Base-by-base conservation (phyloP, 2,329 filamentous ascomycete species). In the Botrytis cinerea region DNA sequence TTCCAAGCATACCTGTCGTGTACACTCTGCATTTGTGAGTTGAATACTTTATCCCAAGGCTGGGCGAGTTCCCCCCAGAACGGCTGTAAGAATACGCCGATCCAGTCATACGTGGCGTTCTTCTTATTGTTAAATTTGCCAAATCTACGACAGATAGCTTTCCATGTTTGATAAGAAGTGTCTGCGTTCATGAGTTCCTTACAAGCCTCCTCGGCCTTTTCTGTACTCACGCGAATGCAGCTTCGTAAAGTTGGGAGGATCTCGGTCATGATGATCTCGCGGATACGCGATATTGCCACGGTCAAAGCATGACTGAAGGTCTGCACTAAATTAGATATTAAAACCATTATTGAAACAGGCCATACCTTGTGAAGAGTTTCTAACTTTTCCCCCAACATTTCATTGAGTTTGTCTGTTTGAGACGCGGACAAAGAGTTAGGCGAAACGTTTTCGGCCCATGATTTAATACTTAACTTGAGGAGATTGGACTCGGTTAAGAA, bases 1-100 rank as follows among this genome's bases (percentile, higher is more conserved):
- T 1, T 16, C 8, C 16, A 1, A 43, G 46, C 4, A 22, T 57
- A 68, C 5, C 14, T 7, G 1, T 68, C 35, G 5, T 68, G 64
- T 1, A 57, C 32, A 1, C 2, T 1, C 48, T 43, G 64, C 35
- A 68, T 68, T 22, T 68, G 43, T 0, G 16, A 28, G 2, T 67
- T 67, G 25, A 72, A 67, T 0, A 72, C 61, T 8, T 10, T 22
- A 14, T 72, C 46, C 70, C 70, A 67, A 14, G 61, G 40, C 2
- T 20, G 20, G 8, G 70, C 61, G 6, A 72, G 61, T 9, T 10
- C 7, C 5, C 25, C 20, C 61, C 28, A 22, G 38, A 72, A 72
- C 9, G 61, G 70, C 16, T 66, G 22, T 2, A 48, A 8, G 12
- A 72, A 67, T 4, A 45, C 16, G 0, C 38, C 40, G 28, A 2